These are phyloP conservation scores for Metarhizium humberi DNA, from an alignment of 2,329 filamentous ascomycete species.

Conservation along the genomic window DNA sequence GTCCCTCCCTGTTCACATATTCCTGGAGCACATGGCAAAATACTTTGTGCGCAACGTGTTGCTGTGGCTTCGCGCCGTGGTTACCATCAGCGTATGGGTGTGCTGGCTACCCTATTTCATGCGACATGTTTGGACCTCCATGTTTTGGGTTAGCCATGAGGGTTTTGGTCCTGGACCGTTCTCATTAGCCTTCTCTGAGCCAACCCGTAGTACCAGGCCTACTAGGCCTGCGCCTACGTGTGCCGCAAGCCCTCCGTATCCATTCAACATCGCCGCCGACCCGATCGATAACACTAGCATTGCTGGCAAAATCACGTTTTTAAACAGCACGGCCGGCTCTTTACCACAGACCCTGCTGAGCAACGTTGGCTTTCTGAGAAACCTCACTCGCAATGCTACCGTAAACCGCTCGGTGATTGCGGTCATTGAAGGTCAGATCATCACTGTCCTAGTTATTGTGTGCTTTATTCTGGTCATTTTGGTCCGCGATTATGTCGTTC, in stretches of 20 bases:
- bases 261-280: constrained; percentile 7
- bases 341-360: constrained; percentile 38
- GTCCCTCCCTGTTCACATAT: constrained; percentile 69
- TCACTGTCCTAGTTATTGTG: constrained; percentile 83
- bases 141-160: constrained; percentile 91
- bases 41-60: constrained; percentile 64
- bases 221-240: background rate
- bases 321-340: constrained; percentile 5
- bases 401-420: constrained; percentile 75
- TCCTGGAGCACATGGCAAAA: constrained; percentile 66
- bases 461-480: constrained; percentile 96
- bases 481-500: constrained; percentile 94
- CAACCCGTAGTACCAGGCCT: background rate
- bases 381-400: constrained; percentile 57
- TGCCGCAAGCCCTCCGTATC: background rate
- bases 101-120: constrained; percentile 83
- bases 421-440: constrained; percentile 84
- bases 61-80: constrained; percentile 66
- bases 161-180: constrained; percentile 35
- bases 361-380: constrained; percentile 46
- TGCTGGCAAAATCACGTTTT: constrained; percentile 9
- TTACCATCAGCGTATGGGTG: constrained; percentile 84
- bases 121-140: constrained; percentile 81
- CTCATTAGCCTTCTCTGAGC: constrained; percentile 1
- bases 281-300: constrained; percentile 1